Base-by-base conservation (phyloP, 176 grass and related monocot species). In the Triticum dicoccoides region DNA sequence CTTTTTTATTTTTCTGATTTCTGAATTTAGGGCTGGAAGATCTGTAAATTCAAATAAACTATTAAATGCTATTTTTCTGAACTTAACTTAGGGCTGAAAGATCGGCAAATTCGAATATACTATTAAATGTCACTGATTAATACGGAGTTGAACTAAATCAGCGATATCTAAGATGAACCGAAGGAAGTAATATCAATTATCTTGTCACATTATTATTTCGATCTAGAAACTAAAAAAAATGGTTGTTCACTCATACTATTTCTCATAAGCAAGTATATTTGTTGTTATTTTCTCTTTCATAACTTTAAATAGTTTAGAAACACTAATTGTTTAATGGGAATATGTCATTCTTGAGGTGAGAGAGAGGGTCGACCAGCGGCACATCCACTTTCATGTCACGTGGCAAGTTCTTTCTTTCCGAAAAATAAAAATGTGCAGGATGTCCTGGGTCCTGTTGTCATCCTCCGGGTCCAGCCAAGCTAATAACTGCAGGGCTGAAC, bases 361-460 rank as follows among this genome's bases (percentile, higher is more conserved):
- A 18, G 56, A 59, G 56, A n/a, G 18, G 6, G 56, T 21, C 56
- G 18, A 59, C 18, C 18, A 7, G 6, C 18, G 10, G 42, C 42
- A 44, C 42, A 44, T 44, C 42, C 11, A 44, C 42, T 44, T 44
- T 44, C 42, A 44, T 44, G 42, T 44, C 3, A 44, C 42, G 39
- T 44, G 42, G 42, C 42, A 44, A 44, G 42, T 44, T 44, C 42
- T 44, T 44, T 44, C 10, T 44, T 29, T 61, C 0, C 2, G 35
- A 62, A 11, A 21, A 42, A 42, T 3, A 62, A 61, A 73, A 83
- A 9, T n/a, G 2, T 18, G 69, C 3, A 33, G n/a, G 5, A 21
- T 21, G 12, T 27, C 12, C 3, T 39, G 67, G 82, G 69, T 4
- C 82, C 69, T 6, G 35, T 35, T 84, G 82, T 84, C 82, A 84